Evolutionary conservation across 2,329 filamentous ascomycete genomes (phyloP), one percentile per base, ranked within the genome.

Genomic region (Fusarium succisae): DNA sequence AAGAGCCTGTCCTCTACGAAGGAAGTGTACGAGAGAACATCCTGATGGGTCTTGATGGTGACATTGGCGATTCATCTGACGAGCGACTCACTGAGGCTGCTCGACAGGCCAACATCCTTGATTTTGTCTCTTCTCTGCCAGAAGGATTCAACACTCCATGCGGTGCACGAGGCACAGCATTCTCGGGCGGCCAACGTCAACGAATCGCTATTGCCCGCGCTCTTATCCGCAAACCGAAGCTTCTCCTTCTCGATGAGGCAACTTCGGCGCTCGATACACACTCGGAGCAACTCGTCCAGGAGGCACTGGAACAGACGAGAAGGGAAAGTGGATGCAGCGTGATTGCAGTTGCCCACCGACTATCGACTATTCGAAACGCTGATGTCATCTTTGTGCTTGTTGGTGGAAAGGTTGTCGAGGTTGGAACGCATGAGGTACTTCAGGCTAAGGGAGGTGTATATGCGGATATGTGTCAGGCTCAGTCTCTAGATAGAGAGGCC

Each of bases 171-270:
- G 91, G 91, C 1, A 87, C 89, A 41, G 89, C 91, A 75, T 82
- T 93, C 4, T 92, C 89, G 5, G 91, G 91, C 35, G 91, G 91
- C 2, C 91, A 93, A 77, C 83, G 90, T 22, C 91, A 93, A 78
- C 87, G 90, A 14, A 86, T 92, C 37, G 90, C 91, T 4, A 93
- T 93, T 67, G 91, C 91, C 2, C 86, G 91, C 20, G 89, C 89
- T 20, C 89, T 93, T 55, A 84, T 93, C 56, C 88, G 90, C 32
- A 83, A 90, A 53, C 91, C 91, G 0, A 82, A 84, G 5, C 88
- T 93, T 17, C 82, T 93, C 5, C 86, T 93, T 13, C 83, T 93
- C 2, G 91, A 93, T 71, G 91, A 93, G 80, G 91, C 91, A 3
- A 93, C 91, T 0, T 81, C 78, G 22, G 81, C 82, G 5, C 82